These are phyloP conservation scores for Rhodotorula toruloides DNA, from an alignment of 768 basidiomycete genomes.

Conservation along the genomic window DNA sequence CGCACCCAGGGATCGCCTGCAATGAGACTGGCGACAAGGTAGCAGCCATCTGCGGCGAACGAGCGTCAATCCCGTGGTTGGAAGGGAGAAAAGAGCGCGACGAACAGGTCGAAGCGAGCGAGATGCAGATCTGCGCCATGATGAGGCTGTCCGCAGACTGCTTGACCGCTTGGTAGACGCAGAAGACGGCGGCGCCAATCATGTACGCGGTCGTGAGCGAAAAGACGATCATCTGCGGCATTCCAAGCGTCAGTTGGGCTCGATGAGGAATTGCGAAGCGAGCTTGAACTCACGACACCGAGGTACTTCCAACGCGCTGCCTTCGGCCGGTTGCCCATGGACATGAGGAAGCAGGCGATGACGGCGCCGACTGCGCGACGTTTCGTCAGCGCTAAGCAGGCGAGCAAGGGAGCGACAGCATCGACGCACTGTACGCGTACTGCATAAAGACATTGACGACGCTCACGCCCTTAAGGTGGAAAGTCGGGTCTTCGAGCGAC, in stretches of 20 bases:
- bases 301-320: slow-evolving; percentile 72
- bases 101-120: slow-evolving; percentile 51
- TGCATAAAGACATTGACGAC: slow-evolving; percentile 35
- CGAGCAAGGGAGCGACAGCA: background rate
- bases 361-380: slow-evolving; percentile 66
- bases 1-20: slow-evolving; percentile 80
- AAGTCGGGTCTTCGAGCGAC: slow-evolving; percentile 70
- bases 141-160: slow-evolving; percentile 61
- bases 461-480: slow-evolving; percentile 48
- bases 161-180: slow-evolving; percentile 64
- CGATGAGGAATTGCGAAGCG: background rate
- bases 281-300: slow-evolving; percentile 53
- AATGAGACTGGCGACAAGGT: slow-evolving; percentile 67
- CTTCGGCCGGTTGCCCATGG: slow-evolving; percentile 76
- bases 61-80: background rate
- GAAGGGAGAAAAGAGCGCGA: background rate
- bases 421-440: background rate
- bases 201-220: slow-evolving; percentile 59
- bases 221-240: slow-evolving; percentile 1
- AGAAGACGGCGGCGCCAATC: slow-evolving; percentile 72
- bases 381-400: slow-evolving; percentile 53
- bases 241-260: no score
- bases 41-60: slow-evolving; percentile 49
- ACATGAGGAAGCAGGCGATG: slow-evolving; percentile 83
- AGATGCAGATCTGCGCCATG: slow-evolving; percentile 69